A percentile compares a stretch with the other conserved stretches of the same genome.
Conservation (phyloP, 768 basidiomycete species). For the Neoboletus magnificus region DNA sequence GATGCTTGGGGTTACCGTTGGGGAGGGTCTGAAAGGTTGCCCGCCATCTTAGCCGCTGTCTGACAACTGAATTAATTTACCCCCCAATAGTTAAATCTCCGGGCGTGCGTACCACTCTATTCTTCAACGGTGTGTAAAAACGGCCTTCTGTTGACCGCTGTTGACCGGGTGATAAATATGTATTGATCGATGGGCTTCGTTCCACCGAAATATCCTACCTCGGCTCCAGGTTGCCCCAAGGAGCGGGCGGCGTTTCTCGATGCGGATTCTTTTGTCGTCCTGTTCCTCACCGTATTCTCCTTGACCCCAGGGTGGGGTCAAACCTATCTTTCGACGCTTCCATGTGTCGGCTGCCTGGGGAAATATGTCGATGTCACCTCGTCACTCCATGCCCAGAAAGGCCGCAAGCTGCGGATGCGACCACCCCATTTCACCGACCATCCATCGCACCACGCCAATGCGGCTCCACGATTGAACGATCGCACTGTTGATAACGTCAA, state of each 20-base stretch:
- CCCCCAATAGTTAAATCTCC: slow-evolving; percentile 24
- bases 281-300: neutral
- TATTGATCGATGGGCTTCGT: slow-evolving; percentile 12
- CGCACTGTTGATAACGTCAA: slow-evolving; percentile 16
- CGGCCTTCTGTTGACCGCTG: slow-evolving; percentile 18
- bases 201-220: neutral
- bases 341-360: neutral
- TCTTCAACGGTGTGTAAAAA: slow-evolving; percentile 12
- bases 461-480: slow-evolving; percentile 12
- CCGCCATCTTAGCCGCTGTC: slow-evolving; percentile 14
- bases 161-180: slow-evolving; percentile 19
- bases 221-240: neutral
- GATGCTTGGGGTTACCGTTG: slow-evolving; percentile 14
- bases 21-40: slow-evolving; percentile 9
- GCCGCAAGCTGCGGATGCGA: neutral
- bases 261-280: neutral
- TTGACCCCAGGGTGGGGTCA: neutral
- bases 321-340: neutral
- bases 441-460: slow-evolving; percentile 8
- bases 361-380: neutral
- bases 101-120: slow-evolving; percentile 2
- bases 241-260: neutral
- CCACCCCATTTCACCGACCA: slow-evolving; percentile 10
- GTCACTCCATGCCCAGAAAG: neutral
- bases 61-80: slow-evolving; percentile 27